Evolutionary conservation across 116 monocot genomes (phyloP), one percentile per base, ranked within the genome.

Genomic region (Posidonia oceanica): DNA sequence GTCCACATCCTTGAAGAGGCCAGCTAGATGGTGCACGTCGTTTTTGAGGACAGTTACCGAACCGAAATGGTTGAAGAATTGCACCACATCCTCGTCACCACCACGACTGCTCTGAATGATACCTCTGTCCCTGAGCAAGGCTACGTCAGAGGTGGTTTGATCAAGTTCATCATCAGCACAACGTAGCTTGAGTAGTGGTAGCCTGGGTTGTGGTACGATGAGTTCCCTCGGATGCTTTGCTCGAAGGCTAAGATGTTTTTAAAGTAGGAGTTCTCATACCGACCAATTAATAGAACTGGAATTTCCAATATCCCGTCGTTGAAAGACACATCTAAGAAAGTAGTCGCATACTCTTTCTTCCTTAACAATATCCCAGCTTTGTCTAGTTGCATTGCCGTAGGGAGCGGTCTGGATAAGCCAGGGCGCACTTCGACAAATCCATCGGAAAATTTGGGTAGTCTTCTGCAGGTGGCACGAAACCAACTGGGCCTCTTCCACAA

Each of bases 181-280:
- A 64, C 72, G 48, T 81, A 81, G 58, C 59, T 54, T 7, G 81
- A 73, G 65, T 78, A 72, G 61, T 69, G 22, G 42, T 37, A 29
- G 29, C 29, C 1, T 4, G 44, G 6, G 1, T n/a, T n/a, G n/a
- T n/a, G n/a, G n/a, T n/a, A n/a, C n/a, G n/a, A n/a, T n/a, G n/a
- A n/a, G n/a, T n/a, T n/a, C n/a, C 40, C 3, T 0, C 55, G 65
- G 42, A 39, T 64, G 17, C 52, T 48, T 58, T 85, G 75, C 55
- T 85, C 85, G 53, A 84, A 78, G 44, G 83, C 78, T 1, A 78
- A 44, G 48, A 78, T 67, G 22, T 78, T 78, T 3, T 72, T 67
- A 52, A 72, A 68, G 21, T 38, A 29, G 29, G 29, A 0, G 0
- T 29, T 29, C 29, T 1, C 1, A 29, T 0, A 29, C 1, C 1